These are phyloP conservation scores for Aspergillus leporis DNA, from an alignment of 495 filamentous ascomycete genomes.

Conservation along the genomic window DNA sequence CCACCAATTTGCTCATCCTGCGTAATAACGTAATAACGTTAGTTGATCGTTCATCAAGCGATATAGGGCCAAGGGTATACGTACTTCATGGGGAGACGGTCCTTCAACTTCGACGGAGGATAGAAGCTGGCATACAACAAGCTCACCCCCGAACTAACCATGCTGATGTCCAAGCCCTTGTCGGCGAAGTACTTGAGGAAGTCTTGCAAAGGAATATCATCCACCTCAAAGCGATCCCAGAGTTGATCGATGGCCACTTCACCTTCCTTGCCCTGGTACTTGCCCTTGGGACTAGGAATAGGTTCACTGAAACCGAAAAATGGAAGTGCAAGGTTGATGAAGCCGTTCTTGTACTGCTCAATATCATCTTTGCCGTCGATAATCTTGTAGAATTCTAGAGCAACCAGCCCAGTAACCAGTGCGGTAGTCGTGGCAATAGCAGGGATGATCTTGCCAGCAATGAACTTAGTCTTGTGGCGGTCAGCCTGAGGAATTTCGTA, in stretches of 20 bases:
- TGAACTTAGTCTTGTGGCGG: slow-evolving; percentile 97
- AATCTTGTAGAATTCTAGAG: slow-evolving; percentile 94
- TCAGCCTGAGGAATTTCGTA: slow-evolving; percentile 93
- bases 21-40: slow-evolving; percentile 12
- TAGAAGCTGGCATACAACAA: slow-evolving; percentile 97
- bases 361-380: slow-evolving; percentile 92
- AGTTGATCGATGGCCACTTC: slow-evolving; percentile 91
- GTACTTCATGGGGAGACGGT: slow-evolving; percentile 68
- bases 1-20: slow-evolving; percentile 84
- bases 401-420: slow-evolving; percentile 88
- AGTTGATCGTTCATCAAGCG: slow-evolving; percentile 4
- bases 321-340: slow-evolving; percentile 93
- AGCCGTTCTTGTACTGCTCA: slow-evolving; percentile 99
- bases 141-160: slow-evolving; percentile 96
- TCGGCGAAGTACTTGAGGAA: slow-evolving; percentile 78
- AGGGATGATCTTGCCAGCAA: slow-evolving; percentile 99
- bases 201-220: slow-evolving; percentile 79
- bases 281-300: slow-evolving; percentile 87
- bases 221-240: slow-evolving; percentile 96
- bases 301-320: slow-evolving; percentile 99
- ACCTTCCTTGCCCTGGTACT: slow-evolving; percentile 69
- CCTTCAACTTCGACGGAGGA: slow-evolving; percentile 83
- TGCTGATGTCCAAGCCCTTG: slow-evolving; percentile 79
- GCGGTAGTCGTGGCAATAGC: slow-evolving; percentile 98
- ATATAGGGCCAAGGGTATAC: slow-evolving; percentile 26